Conservation (phyloP, 768 basidiomycete genomes). For the Tulasnella sp. region DNA sequence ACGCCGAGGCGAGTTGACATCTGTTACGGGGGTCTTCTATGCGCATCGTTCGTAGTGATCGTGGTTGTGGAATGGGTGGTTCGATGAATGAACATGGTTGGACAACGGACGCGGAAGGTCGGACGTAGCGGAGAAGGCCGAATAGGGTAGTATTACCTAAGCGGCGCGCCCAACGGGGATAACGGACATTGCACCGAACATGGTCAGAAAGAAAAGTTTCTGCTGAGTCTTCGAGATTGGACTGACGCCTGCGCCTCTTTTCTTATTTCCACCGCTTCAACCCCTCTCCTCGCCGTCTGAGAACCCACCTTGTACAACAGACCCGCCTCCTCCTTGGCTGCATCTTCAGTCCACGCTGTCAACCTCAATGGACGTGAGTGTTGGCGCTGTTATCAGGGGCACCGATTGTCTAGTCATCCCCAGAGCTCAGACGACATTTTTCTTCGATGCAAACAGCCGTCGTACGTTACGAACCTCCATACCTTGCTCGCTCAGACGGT, state of each 20-base stretch:
- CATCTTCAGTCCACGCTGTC: background rate
- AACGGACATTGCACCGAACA: conserved; percentile 9
- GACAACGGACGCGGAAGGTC: background rate
- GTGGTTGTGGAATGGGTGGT: background rate
- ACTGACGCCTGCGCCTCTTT: conserved; percentile 1
- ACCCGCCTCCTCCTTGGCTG: background rate
- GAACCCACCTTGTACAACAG: background rate
- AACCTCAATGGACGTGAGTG: background rate
- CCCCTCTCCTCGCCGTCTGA: background rate
- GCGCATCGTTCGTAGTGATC: background rate
- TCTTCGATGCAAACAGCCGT: conserved; percentile 36
- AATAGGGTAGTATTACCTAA: background rate
- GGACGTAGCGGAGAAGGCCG: background rate
- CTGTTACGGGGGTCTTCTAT: background rate
- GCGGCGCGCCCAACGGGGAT: conserved; percentile 5
- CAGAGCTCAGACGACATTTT: background rate
- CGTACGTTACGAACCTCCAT: conserved; percentile 76
- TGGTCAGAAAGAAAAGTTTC: conserved; percentile 10
- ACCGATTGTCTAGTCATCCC: background rate
- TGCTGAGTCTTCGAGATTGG: conserved; percentile 9
- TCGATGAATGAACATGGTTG: background rate
- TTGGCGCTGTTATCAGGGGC: background rate
- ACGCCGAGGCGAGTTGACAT: background rate
- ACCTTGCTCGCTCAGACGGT: conserved; percentile 80
- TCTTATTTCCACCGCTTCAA: background rate